Conservation (phyloP, 306 rosid genomes). For the Prunus mongolica region DNA sequence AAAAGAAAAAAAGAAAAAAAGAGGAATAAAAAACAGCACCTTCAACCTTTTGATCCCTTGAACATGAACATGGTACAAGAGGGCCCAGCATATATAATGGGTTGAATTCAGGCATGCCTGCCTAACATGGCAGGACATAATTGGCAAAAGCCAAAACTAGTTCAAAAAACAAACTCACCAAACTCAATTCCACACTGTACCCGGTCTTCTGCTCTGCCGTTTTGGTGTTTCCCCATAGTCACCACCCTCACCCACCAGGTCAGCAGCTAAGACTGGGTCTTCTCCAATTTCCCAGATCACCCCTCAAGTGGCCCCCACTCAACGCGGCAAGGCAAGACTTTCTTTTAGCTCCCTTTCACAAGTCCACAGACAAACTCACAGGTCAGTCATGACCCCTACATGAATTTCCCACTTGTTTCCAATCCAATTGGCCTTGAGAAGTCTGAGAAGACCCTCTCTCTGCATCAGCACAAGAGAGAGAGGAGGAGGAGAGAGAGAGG, state of each 20-base stretch:
- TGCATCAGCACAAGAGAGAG: too few relatives aligned
- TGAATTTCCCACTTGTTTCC: slow-evolving; percentile 20
- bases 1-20: too few relatives aligned
- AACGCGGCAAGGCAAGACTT: not conserved
- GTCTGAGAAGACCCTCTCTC: not conserved
- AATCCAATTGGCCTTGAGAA: slow-evolving; percentile 3
- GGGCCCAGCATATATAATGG: not conserved
- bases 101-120: not conserved
- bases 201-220: not conserved
- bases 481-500: too few relatives aligned
- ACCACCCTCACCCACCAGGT: not conserved
- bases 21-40: not conserved
- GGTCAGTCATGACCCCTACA: slow-evolving; percentile 24
- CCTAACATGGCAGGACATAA: not conserved
- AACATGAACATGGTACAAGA: not conserved
- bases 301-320: not conserved
- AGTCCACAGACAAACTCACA: not conserved
- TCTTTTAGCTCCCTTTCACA: not conserved
- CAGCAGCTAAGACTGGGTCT: not conserved
- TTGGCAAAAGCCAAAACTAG: not conserved
- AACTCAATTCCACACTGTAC: not conserved
- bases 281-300: not conserved
- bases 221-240: not conserved
- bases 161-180: not conserved
- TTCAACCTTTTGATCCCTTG: not conserved